Evolutionary conservation across 2,329 filamentous ascomycete species (phyloP), one percentile per base, ranked within the genome.

Genomic region (Drechslerella coelobrocha): DNA sequence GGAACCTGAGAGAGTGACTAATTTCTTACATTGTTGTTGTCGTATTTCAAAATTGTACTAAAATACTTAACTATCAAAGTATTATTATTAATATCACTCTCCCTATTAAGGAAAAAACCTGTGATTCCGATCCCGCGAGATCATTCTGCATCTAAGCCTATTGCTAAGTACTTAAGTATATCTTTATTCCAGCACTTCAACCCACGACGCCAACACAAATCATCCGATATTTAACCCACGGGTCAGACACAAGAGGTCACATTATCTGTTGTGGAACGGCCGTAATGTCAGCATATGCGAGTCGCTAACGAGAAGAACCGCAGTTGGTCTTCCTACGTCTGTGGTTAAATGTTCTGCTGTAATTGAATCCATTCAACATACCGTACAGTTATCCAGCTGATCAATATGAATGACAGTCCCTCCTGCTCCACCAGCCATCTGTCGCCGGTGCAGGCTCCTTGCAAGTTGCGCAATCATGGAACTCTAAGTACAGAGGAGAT

Each of bases 401-500:
- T 68, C 63, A 34, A 68, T 47, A 56, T 68, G 52, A 61, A 68
- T 10, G 29, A 56, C 63, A 45, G 56, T 54, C 19, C 63, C 63
- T 45, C 63, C 63, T 31, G 63, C 51, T 12, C 62, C 62, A 21
- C 75, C 77, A 4, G 76, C 69, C 26, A 76, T 75, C 47, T 79
- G 78, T 57, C 80, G 77, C 41, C 79, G 77, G 66, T 80, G 77
- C 31, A 82, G 72, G 19, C 79, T 79, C 17, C 78, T 76, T 56
- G 81, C 81, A 39, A 83, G 76, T 50, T 79, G 79, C 43, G 79
- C 78, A 37, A 83, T 76, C 81, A 83, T 82, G 52, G 79, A 80
- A 76, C 81, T 80, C 81, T 82, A 72, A 73, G 66, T 61, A 53
- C 21, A 53, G 26, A 37, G 26, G 34, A 60, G 26, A 66, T 47